phyloP scores from a whole-genome alignment of 2,329 filamentous ascomycete genomes.

The Cladosporium halotolerans region DNA sequence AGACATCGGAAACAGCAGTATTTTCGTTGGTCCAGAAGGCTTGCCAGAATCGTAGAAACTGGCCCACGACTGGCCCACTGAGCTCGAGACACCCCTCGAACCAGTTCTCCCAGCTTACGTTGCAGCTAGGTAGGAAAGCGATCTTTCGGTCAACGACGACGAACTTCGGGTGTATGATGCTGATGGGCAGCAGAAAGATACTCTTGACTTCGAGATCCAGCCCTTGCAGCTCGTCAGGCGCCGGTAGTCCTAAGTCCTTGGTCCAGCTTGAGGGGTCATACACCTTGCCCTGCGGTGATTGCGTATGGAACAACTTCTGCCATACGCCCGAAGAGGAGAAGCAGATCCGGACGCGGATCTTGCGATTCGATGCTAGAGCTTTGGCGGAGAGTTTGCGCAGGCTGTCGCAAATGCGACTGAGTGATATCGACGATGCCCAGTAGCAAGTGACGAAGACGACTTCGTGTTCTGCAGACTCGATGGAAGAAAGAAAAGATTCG shows the following conservation, averaged over 20 bases:
- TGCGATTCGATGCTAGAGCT: conserved; percentile 26
- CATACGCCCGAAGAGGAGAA: conserved; percentile 67
- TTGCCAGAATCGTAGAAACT: conserved; percentile 61
- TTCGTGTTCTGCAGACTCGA: conserved; percentile 56
- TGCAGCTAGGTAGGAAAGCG: conserved; percentile 71
- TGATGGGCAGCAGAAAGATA: conserved; percentile 72
- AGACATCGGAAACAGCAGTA: neutral
- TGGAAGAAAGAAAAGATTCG: conserved; percentile 51
- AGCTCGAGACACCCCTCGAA: conserved; percentile 70
- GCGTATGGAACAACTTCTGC: conserved; percentile 70
- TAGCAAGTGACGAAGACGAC: conserved; percentile 77
- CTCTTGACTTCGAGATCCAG: conserved; percentile 68
- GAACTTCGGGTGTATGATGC: conserved; percentile 85
- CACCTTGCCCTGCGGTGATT: conserved; percentile 54
- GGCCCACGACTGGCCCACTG: conserved; percentile 53
- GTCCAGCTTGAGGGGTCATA: conserved; percentile 58
- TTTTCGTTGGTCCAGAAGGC: conserved; percentile 55
- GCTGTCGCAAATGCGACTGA: conserved; percentile 51
- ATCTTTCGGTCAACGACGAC: conserved; percentile 62
- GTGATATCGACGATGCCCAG: conserved; percentile 63
- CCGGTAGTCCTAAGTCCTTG: conserved; percentile 57
- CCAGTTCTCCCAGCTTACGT: conserved; percentile 84
- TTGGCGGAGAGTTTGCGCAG: conserved; percentile 54
- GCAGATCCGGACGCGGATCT: conserved; percentile 62
- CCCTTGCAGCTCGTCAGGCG: conserved; percentile 46